These are phyloP conservation scores for Dunaliella salina DNA, from an alignment of 163 green algal species.

Conservation along the genomic window DNA sequence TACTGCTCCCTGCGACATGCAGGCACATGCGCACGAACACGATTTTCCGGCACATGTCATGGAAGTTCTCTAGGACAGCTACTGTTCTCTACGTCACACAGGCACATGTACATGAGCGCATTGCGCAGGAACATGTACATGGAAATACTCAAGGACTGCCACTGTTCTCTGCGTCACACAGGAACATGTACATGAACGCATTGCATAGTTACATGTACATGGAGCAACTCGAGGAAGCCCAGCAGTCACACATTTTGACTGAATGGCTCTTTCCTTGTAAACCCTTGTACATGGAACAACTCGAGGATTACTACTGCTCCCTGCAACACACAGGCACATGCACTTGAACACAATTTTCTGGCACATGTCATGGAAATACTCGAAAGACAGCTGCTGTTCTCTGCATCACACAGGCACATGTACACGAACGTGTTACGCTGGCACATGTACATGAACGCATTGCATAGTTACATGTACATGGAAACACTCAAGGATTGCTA, in stretches of 20 bases:
- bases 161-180: no score
- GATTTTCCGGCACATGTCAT: background rate
- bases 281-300: no score
- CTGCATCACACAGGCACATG: background rate
- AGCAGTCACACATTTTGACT: no score
- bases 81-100: no score
- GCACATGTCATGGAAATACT: background rate
- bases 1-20: no score
- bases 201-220: background rate
- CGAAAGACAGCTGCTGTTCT: background rate
- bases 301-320: no score
- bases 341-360: background rate
- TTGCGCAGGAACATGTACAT: background rate
- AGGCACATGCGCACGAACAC: background rate
- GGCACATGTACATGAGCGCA: background rate
- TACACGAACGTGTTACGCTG: no score
- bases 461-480: background rate
- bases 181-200: background rate
- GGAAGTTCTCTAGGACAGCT: background rate
- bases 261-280: no score
- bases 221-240: no score
- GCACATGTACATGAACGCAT: background rate
- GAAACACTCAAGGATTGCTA: background rate
- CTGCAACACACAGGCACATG: no score
- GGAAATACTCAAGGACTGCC: background rate